phyloP scores from a whole-genome alignment of 1,139 yeast species.

The Schizosaccharomyces versatilis region DNA sequence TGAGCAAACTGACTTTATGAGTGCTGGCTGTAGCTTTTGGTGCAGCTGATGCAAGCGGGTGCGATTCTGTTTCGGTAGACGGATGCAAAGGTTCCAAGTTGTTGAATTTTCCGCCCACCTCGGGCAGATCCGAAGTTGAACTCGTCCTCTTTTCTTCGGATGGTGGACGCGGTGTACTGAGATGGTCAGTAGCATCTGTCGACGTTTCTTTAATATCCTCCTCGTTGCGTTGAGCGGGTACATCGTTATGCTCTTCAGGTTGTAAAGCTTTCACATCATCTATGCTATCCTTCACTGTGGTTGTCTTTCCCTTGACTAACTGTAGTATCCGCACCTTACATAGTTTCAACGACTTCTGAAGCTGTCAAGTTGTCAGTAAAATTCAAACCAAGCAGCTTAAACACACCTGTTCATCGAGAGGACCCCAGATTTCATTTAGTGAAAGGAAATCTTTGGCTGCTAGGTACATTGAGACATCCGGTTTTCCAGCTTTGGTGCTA shows the following conservation, averaged over 20 bases:
- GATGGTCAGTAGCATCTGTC: constrained; percentile 14
- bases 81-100: background rate
- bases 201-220: constrained; percentile 27
- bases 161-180: constrained; percentile 42
- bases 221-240: background rate
- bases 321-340: no score
- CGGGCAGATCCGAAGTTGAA: no score
- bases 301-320: no score
- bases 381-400: no score
- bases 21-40: background rate
- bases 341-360: no score
- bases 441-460: background rate
- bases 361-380: no score
- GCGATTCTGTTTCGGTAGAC: background rate
- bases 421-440: background rate
- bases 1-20: constrained; percentile 16
- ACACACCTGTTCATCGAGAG: background rate
- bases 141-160: no score
- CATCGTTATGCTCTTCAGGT: no score
- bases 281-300: no score
- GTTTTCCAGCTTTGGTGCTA: background rate
- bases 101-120: no score
- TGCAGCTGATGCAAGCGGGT: background rate
- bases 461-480: background rate
- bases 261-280: no score